Evolutionary conservation across 2,329 filamentous ascomycete species (phyloP), one percentile per base, ranked within the genome.

Genomic region (Diaporthe vexans): DNA sequence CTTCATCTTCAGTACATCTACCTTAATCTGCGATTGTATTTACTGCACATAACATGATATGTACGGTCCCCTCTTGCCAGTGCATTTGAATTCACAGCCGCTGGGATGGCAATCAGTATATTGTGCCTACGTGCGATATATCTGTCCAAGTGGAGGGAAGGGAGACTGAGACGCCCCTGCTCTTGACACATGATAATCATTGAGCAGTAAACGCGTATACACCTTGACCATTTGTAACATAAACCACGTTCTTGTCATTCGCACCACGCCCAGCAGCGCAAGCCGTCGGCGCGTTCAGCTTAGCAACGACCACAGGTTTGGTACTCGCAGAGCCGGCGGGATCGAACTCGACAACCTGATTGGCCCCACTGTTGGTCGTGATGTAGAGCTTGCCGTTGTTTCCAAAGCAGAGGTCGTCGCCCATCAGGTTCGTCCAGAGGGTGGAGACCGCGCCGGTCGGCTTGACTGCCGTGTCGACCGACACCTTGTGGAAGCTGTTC

Each of bases 401-500:
- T 0, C 80, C 80, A 52, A 82, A 79, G 75, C 80, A 81, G 33
- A 82, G 70, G 59, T 82, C 81, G 40, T 82, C 81, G 29, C 81
- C 80, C 80, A 82, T 80, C 37, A 82, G 72, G 73, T 81, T 80
- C 4, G 79, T 81, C 80, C 80, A 82, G 57, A 81, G 77, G 46
- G 80, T 80, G 1, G 73, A 73, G 17, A 79, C 78, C 4, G 76
- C 43, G 3, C 80, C 80, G 0, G 77, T 78, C 0, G 79, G 76
- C 74, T 80, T 79, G 35, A 77, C 80, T 4, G 78, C 78, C 5
- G 78, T 68, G 61, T 82, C 80, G 43, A 82, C 77, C 13, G 79
- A 43, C 13, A 82, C 72, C 75, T 79, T 80, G 78, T 82, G 79
- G 77, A 83, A 81, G 59, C 77, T 80, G 77, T 83, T 82, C 76